These are phyloP conservation scores for Eucalyptus virginea DNA, from an alignment of 345 rosid genomes.

Conservation along the genomic window DNA sequence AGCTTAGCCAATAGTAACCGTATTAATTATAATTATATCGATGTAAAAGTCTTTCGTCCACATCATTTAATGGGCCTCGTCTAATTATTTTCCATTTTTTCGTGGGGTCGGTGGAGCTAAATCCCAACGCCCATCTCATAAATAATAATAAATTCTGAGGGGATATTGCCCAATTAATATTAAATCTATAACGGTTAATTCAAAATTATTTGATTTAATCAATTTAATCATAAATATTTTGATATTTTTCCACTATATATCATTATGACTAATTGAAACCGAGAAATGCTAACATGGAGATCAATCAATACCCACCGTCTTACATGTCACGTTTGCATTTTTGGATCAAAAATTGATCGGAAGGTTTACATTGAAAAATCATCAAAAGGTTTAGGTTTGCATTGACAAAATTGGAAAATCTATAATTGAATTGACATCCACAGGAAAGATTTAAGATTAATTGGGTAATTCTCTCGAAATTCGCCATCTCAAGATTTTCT, in stretches of 20 bases:
- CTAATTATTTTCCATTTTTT: not conserved
- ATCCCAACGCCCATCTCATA: not conserved
- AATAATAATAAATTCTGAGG: not conserved
- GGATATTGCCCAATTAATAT: not conserved
- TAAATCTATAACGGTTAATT: rapidly evolving
- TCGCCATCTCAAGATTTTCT: not conserved
- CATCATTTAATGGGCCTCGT: not conserved
- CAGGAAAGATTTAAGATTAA: rapidly evolving
- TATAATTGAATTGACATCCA: rapidly evolving
- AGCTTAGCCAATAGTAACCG: not conserved
- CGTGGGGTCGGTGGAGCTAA: not conserved
- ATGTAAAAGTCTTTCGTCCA: not conserved
- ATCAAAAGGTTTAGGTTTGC: rapidly evolving
- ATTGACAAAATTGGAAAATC: rapidly evolving
- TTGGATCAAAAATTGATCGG: rapidly evolving
- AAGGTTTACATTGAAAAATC: rapidly evolving
- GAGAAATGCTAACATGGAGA: too few species aligned
- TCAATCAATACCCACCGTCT: rapidly evolving
- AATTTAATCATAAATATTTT: not conserved
- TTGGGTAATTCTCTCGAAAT: not conserved
- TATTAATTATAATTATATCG: not conserved
- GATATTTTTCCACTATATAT: not conserved
- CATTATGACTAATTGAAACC: too few species aligned
- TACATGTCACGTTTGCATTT: rapidly evolving
- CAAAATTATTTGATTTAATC: rapidly evolving